Evolutionary conservation across 495 filamentous ascomycete genomes (phyloP), one percentile per base, ranked within the genome.

Genomic region (Lindgomyces ingoldianus): DNA sequence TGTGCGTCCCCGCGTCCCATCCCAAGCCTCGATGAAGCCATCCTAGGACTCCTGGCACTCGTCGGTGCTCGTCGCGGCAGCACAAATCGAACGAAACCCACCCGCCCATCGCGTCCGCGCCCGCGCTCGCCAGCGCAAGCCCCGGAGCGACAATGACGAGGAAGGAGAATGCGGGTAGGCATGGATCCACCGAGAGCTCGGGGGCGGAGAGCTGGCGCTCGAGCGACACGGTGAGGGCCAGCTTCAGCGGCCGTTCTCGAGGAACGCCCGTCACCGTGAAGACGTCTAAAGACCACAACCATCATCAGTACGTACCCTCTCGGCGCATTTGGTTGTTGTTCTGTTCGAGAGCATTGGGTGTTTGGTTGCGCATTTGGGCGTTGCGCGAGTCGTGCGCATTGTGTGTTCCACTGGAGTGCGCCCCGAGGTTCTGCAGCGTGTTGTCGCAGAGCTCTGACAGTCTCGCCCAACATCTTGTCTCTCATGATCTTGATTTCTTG

Each of bases 131-230:
- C 9, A 36, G 49, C 50, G 60, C 50, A 60, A 60, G 48, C 49
- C 25, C 39, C 48, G 33, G 45, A 57, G 68, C 50, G 60, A 71
- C 29, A 50, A 86, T 87, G 85, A 82, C 83, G 71, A 80, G 81
- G 72, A 79, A 83, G 74, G 82, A 85, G 70, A 78, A 78, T 57
- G 73, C 65, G 52, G 76, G 71, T 67, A 81, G 84, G 71, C 81
- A 84, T 79, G 85, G 82, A 77, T 85, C 86, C 68, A 79, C 78
- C 72, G 83, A 83, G 76, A 84, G 83, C 81, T 81, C 84, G 47
- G 33, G 33, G 6, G 33, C 33, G 6, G 80, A 83, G 71, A 85
- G 82, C 74, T 82, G 79, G 70, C 78, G 80, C 55, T 86, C 84
- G 54, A 81, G 73, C 70, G 79, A 83, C 61, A 89, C 86, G 51